Percentiles rank a stretch among this genome's conserved stretches.
Conservation (phyloP, 768 basidiomycete species). For the Vararia minispora region DNA sequence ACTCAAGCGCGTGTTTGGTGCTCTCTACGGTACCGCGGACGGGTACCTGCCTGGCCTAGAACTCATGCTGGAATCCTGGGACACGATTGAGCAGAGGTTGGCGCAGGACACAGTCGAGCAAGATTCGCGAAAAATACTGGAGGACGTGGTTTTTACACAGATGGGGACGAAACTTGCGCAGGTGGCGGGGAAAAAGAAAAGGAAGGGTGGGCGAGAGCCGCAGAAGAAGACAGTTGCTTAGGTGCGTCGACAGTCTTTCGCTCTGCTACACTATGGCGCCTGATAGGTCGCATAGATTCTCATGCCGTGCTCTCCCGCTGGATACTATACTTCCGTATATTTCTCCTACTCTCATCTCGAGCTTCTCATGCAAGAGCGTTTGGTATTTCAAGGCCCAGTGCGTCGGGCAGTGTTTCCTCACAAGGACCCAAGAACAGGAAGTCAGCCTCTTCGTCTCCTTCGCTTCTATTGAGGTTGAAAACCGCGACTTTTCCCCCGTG, state of each 20-base stretch:
- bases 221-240: too few relatives aligned
- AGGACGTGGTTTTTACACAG: too few relatives aligned
- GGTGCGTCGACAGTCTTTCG: too few relatives aligned
- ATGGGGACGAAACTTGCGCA: too few relatives aligned
- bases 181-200: too few relatives aligned
- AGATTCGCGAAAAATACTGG: too few relatives aligned
- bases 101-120: too few relatives aligned
- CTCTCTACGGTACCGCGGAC: constrained; percentile 12
- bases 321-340: constrained; percentile 1
- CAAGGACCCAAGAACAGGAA: constrained; percentile 41
- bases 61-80: constrained; percentile 13
- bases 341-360: constrained; percentile 1
- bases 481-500: constrained; percentile 26
- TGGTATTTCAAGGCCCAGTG: too few relatives aligned
- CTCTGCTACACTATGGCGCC: constrained; percentile 1
- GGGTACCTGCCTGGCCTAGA: constrained; percentile 9
- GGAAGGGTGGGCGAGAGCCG: too few relatives aligned
- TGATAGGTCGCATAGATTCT: neutral
- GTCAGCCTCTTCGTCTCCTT: constrained; percentile 31
- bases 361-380: too few relatives aligned
- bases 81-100: constrained; percentile 8
- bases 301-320: too few relatives aligned
- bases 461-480: constrained; percentile 23
- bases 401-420: constrained; percentile 31
- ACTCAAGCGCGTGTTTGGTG: constrained; percentile 12